Evolutionary conservation across 1,139 yeast genomes (phyloP).

Genomic region (Saccharomyces hybrid): DNA sequence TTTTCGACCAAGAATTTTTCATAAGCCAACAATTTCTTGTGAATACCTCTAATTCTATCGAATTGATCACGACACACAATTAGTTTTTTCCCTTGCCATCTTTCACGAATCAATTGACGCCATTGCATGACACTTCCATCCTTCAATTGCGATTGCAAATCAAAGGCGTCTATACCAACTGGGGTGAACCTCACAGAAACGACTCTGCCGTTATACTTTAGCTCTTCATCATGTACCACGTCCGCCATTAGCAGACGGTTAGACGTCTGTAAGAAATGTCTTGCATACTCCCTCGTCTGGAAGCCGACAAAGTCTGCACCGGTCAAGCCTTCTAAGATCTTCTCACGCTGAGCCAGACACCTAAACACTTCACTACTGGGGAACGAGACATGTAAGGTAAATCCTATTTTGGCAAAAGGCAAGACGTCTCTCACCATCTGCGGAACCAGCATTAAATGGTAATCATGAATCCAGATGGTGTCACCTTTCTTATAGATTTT

Average conservation of each 20-base stretch:
- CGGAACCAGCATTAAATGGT: constrained; percentile 83
- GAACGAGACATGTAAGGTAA: constrained; percentile 87
- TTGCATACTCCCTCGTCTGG: constrained; percentile 87
- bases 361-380: constrained; percentile 95
- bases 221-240: constrained; percentile 57
- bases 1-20: constrained; percentile 65
- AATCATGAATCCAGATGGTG: constrained; percentile 87
- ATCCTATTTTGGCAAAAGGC: constrained; percentile 84
- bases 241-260: constrained; percentile 79
- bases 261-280: constrained; percentile 90
- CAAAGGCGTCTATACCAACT: constrained; percentile 77
- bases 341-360: constrained; percentile 81
- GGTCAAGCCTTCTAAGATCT: constrained; percentile 70
- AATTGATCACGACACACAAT: constrained; percentile 86
- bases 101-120: constrained; percentile 62
- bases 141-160: constrained; percentile 42
- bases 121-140: constrained; percentile 55
- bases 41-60: constrained; percentile 81
- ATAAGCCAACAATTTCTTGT: constrained; percentile 80
- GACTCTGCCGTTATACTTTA: constrained; percentile 59
- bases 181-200: constrained; percentile 66
- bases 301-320: constrained; percentile 86
- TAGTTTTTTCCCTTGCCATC: constrained; percentile 63
- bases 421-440: constrained; percentile 67
- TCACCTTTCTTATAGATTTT: constrained; percentile 61